Evolutionary conservation across 2,329 filamentous ascomycete genomes (phyloP).

Genomic region (Neurospora crassa): DNA sequence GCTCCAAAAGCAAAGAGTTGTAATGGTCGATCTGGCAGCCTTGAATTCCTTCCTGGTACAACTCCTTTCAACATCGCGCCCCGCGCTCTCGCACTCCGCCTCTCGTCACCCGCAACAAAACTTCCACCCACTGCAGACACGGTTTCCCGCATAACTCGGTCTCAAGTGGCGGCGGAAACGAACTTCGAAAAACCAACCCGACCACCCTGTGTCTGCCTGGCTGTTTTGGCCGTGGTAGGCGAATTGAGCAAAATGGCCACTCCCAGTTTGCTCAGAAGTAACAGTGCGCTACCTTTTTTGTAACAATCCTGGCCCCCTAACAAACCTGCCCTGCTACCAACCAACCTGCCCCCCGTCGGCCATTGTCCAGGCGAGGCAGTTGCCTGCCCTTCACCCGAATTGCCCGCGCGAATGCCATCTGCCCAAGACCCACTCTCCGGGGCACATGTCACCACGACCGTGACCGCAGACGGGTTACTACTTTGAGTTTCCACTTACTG

Average conservation of each 20-base stretch:
- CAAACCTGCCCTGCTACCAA: background rate
- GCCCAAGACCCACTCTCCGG: background rate
- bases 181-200: background rate
- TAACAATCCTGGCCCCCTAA: background rate
- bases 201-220: background rate
- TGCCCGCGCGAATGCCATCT: background rate
- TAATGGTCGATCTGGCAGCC: background rate
- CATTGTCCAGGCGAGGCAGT: background rate
- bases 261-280: background rate
- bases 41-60: background rate
- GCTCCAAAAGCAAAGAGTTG: background rate
- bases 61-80: background rate
- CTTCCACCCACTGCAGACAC: background rate
- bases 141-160: background rate
- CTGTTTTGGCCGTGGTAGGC: background rate
- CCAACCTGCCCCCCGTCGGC: background rate
- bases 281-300: background rate
- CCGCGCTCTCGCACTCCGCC: background rate
- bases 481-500: background rate
- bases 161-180: background rate
- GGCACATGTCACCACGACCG: background rate
- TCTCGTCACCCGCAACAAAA: background rate
- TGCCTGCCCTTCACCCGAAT: slow-evolving; percentile 14
- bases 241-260: background rate
- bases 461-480: background rate